Base-by-base conservation (phyloP, 495 filamentous ascomycete genomes). In the Penicillium roqueforti region DNA sequence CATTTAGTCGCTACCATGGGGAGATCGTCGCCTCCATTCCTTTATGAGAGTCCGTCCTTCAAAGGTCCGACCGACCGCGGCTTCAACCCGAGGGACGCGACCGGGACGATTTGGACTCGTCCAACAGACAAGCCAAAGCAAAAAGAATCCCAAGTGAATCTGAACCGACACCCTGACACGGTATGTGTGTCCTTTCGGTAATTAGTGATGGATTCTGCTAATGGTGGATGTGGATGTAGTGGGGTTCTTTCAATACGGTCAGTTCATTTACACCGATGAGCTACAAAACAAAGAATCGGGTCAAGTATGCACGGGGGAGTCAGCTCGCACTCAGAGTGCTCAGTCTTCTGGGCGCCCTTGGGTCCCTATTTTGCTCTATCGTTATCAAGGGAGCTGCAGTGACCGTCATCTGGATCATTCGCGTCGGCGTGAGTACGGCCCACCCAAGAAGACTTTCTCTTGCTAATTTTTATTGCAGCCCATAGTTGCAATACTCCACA, bases 81-180 rank as follows among this genome's bases (percentile, higher is more conserved):
- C 1, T 96, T 93, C 72, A 88, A 96, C 61, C 91, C 91, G 13
- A 93, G 89, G 62, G 85, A 86, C 50, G 82, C 87, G 31, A 88
- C 89, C 8, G 78, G 87, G 66, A 86, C 87, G 52, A 90, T 86
- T 68, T 84, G 73, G 61, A 71, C 80, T 56, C 76, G 72, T 14
- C 77, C 79, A 54, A 65, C 68, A 11, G 77, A 74, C 11, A 82
- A 78, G 51, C 73, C 78, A n/a, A 87, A 87, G 76, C 77, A 71
- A 28, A 78, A 87, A 25, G 90, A 87, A 0, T 90, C 89, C 19
- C 68, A 92, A 64, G 75, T 96, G 51, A 77, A 86, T 54, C 80
- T 93, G 73, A 89, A 89, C 66, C 75, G 82, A 45, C 90, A 95
- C 73, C 88, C 89, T 10, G 89, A 95, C 60, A 80, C 78, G 40